Percentiles rank a stretch among this genome's conserved stretches.
These are phyloP conservation scores for Aethionema arabicum DNA, from an alignment of 345 rosid species.

Conservation along the genomic window DNA sequence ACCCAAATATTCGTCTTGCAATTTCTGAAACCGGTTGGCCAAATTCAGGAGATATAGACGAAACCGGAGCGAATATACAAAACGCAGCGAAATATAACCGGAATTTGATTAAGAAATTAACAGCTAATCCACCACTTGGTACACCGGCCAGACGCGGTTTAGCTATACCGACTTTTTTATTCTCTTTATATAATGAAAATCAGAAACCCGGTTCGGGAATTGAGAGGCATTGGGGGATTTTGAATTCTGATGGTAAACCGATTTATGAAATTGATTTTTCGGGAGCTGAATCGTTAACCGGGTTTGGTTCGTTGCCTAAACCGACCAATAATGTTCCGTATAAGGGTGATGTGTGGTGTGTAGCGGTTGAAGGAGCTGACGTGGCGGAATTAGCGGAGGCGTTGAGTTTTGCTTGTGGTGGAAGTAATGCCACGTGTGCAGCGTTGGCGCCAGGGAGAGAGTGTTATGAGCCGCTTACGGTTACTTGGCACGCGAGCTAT, in stretches of 20 bases:
- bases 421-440: constrained; percentile 52
- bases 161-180: constrained; percentile 56
- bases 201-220: constrained; percentile 66
- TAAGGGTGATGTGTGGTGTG: constrained; percentile 66
- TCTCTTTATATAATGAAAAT: constrained; percentile 68
- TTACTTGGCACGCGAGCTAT: constrained; percentile 60
- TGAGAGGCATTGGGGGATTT: constrained; percentile 78
- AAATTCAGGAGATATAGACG: constrained; percentile 58
- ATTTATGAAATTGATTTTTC: constrained; percentile 57
- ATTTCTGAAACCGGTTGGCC: constrained; percentile 96
- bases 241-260: constrained; percentile 46
- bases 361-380: constrained; percentile 45
- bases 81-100: constrained; percentile 81
- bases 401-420: constrained; percentile 46
- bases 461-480: constrained; percentile 57
- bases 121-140: constrained; percentile 47
- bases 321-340: constrained; percentile 51
- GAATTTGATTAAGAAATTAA: constrained; percentile 56
- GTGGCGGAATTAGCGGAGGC: constrained; percentile 41
- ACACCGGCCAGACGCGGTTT: constrained; percentile 73
- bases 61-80: constrained; percentile 60
- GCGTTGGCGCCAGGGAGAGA: constrained; percentile 53
- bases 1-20: constrained; percentile 41
- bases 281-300: constrained; percentile 37
- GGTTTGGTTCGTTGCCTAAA: constrained; percentile 45